A percentile compares a stretch with the other conserved stretches of the same genome.
These are phyloP conservation scores for Botrytis cinerea DNA, from an alignment of 2,329 filamentous ascomycete species.

Conservation along the genomic window DNA sequence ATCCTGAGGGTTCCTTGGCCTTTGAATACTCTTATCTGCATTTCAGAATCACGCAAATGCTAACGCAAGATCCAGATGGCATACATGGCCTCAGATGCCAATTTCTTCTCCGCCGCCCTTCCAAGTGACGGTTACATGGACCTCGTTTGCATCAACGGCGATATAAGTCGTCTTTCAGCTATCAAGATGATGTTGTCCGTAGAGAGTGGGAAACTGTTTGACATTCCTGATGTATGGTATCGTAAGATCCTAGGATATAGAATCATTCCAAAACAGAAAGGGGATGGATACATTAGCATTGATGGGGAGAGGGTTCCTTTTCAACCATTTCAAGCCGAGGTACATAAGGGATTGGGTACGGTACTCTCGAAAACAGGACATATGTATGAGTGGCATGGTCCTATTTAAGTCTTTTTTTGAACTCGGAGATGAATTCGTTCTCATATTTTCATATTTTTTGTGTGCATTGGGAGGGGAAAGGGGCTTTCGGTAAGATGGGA, in stretches of 20 bases:
- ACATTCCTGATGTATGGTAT: conserved; percentile 75
- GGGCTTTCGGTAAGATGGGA: conserved; percentile 28
- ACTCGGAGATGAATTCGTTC: neutral
- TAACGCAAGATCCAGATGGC: conserved; percentile 61
- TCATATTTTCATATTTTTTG: conserved; percentile 11
- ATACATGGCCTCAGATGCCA: conserved; percentile 82
- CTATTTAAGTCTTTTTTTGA: conserved; percentile 25
- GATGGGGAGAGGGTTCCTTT: conserved; percentile 89
- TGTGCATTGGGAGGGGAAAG: conserved; percentile 26
- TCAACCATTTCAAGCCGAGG: conserved; percentile 86
- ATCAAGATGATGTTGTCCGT: conserved; percentile 71
- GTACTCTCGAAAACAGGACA: conserved; percentile 76
- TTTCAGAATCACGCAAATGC: neutral
- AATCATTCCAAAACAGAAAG: conserved; percentile 71
- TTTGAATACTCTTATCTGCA: neutral
- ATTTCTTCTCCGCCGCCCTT: conserved; percentile 83
- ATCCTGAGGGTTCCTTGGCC: neutral
- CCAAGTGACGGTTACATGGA: conserved; percentile 86
- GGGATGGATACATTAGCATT: conserved; percentile 85
- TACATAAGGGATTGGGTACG: conserved; percentile 79
- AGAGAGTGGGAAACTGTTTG: conserved; percentile 74
- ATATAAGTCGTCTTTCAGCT: conserved; percentile 66
- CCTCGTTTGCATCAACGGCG: conserved; percentile 76
- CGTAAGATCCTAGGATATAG: conserved; percentile 86
- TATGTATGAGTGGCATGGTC: conserved; percentile 65